Base-by-base conservation (phyloP, 2,329 filamentous ascomycete genomes). In the Seiridium unicorne region DNA sequence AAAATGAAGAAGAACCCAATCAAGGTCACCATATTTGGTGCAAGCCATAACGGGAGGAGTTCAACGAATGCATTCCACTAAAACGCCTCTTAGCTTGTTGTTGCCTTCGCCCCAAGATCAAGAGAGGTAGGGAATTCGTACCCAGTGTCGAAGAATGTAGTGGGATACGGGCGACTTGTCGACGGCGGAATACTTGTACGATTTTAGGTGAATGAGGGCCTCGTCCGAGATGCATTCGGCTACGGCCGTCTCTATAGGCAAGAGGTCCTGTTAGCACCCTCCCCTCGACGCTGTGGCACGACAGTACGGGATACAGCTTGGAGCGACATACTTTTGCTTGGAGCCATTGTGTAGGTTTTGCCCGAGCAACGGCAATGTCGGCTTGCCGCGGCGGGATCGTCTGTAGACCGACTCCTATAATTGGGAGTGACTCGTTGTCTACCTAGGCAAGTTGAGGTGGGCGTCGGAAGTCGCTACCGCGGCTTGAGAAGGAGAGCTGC, bases 21-120 rank as follows among this genome's bases (percentile, higher is more conserved):
- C 32, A 99, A 82, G 66, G 95, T 99, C 61, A 99, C 94, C 88
- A 97, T 95, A 73, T 99, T 99, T 40, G 95, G 95, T 35, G 95
- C 95, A 58, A 99, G 85, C 93, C 94, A 99, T 86, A 97, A 79
- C 64, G 95, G 95, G 69, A 99, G 79, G 47, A 97, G 78, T 73
- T 97, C 88, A 69, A 98, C 95, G 69, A 93, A 93, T 65, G 88
- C 92, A 85, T 97, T 98, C 95, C 95, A 99, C 94, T 98, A 76
- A 70, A 68, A 53, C 60, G 61, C 65, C 63, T 64, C 64, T 71
- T 53, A 59, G 57, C 48, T 42, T 31, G 32, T 63, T 66, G 69
- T 62, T 63, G 54, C 26, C 55, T 51, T 62, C 65, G 60, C 60
- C 13, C 26, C 18, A 26, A 18, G 13, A 47, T 55, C 38, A 46